A percentile compares a stretch with the other conserved stretches of the same genome.
Conservation (phyloP, 2,329 filamentous ascomycete genomes). For the Trichoderma sp. region DNA sequence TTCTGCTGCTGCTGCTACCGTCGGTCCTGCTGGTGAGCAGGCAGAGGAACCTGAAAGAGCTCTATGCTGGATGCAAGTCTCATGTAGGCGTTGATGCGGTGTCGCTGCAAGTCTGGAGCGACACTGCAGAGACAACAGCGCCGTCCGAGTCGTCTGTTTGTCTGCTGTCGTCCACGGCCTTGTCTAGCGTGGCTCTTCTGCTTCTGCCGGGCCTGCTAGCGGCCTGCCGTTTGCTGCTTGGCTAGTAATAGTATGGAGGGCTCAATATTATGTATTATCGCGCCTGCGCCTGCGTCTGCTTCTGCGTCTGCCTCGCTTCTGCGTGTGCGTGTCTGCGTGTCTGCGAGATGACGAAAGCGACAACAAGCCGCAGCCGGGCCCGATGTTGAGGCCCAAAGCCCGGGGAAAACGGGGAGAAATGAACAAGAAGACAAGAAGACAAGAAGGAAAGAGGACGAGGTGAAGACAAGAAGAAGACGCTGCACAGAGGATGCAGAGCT, state of each 20-base stretch:
- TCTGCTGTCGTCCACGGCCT: background rate
- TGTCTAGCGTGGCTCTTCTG: background rate
- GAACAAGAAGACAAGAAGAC: no score
- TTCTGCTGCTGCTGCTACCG: background rate
- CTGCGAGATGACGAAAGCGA: slow-evolving; percentile 24
- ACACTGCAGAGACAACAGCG: background rate
- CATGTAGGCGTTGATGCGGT: slow-evolving; percentile 8
- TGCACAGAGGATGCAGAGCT: background rate
- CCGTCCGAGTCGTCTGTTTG: background rate
- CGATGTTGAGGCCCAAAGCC: slow-evolving; percentile 10
- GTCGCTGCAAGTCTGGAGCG: background rate
- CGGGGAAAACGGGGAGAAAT: background rate
- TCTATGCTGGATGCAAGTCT: background rate
- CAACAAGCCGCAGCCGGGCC: background rate
- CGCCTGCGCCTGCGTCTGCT: background rate
- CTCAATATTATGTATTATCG: background rate
- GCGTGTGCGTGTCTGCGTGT: slow-evolving; percentile 1
- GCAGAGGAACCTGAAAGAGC: background rate
- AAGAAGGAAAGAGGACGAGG: background rate
- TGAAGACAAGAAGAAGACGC: background rate
- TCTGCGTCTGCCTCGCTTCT: slow-evolving; percentile 9
- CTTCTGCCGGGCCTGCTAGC: background rate
- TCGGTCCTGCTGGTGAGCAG: background rate
- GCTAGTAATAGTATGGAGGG: background rate
- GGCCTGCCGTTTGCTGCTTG: background rate